Evolutionary conservation across 2,329 filamentous ascomycete species (phyloP).

Genomic region (Paecilomyces formosus): DNA sequence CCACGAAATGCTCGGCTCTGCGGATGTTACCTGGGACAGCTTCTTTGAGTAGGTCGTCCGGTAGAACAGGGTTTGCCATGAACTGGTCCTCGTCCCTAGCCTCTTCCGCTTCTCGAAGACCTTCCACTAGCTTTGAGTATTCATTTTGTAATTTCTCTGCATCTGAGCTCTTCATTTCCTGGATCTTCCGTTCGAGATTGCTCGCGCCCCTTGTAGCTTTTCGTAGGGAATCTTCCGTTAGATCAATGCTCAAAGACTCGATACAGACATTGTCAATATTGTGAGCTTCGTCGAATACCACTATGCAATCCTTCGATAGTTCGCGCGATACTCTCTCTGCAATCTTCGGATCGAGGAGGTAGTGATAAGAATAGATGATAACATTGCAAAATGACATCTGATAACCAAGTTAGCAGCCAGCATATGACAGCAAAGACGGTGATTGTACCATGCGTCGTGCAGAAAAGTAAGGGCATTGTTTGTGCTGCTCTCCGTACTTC

Average conservation of each 20-base stretch:
- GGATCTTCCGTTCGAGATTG: conserved; percentile 84
- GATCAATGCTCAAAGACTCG: conserved; percentile 90
- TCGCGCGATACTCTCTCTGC: conserved; percentile 92
- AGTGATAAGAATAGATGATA: conserved; percentile 99
- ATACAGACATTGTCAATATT: conserved; percentile 99
- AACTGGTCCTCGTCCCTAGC: conserved; percentile 89
- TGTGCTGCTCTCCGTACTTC: conserved; percentile 86
- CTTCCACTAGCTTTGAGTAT: conserved; percentile 91
- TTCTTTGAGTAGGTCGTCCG: conserved; percentile 89
- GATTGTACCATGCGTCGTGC: conserved; percentile 74
- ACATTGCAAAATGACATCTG: conserved; percentile 99
- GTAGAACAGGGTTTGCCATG: conserved; percentile 91
- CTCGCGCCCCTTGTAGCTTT: conserved; percentile 85
- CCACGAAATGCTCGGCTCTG: conserved; percentile 89
- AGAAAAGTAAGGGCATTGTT: conserved; percentile 97
- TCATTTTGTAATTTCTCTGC: conserved; percentile 90
- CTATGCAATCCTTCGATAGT: conserved; percentile 94
- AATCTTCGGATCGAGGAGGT: conserved; percentile 95
- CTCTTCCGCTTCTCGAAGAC: conserved; percentile 79
- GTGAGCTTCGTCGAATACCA: conserved; percentile 97
- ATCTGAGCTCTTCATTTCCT: conserved; percentile 92
- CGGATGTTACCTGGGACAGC: conserved; percentile 95
- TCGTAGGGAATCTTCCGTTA: conserved; percentile 88
- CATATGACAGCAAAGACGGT: background rate
- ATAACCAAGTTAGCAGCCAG: conserved; percentile 9